These are phyloP conservation scores for Megacollybia marginata DNA, from an alignment of 768 basidiomycete genomes.

Conservation along the genomic window DNA sequence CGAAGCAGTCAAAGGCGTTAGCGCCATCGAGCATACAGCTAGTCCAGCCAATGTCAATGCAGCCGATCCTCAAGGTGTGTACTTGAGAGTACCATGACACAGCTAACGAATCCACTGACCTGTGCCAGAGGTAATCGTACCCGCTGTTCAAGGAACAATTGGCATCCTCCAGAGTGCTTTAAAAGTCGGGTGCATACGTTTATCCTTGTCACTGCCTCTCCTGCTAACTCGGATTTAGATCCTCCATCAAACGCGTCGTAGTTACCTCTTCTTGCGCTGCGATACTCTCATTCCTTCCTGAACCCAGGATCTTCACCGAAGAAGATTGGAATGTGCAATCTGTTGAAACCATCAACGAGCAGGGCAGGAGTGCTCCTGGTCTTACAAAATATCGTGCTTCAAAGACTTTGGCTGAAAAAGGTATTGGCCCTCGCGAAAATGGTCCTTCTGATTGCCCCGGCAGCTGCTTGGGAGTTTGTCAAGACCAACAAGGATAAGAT, in stretches of 20 bases:
- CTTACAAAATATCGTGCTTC: slow-evolving; percentile 32
- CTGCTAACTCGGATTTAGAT: background rate
- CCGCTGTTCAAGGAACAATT: slow-evolving; percentile 52
- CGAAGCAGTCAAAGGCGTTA: slow-evolving; percentile 36
- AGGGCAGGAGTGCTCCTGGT: slow-evolving; percentile 28
- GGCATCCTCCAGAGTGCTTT: slow-evolving; percentile 38
- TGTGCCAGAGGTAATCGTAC: slow-evolving; percentile 45
- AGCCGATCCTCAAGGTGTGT: slow-evolving; percentile 18
- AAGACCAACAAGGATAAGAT: too few relatives aligned
- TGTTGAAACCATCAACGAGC: slow-evolving; percentile 26
- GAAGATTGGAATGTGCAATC: slow-evolving; percentile 42
- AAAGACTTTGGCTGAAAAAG: slow-evolving; percentile 43
- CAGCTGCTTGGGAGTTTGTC: slow-evolving; percentile 16
- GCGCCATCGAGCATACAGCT: too few relatives aligned
- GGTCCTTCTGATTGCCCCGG: background rate
- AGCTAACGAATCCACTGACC: background rate
- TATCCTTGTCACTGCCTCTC: background rate
- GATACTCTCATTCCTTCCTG: slow-evolving; percentile 13
- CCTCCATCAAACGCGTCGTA: slow-evolving; percentile 45
- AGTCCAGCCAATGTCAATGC: slow-evolving; percentile 33
- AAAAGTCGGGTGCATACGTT: slow-evolving; percentile 7
- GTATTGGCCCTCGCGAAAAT: slow-evolving; percentile 7
- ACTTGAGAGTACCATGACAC: background rate
- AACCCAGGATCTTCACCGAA: slow-evolving; percentile 21
- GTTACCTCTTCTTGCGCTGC: slow-evolving; percentile 45